Evolutionary conservation across 345 rosid genomes (phyloP).

Genomic region (Luvunga scandens): DNA sequence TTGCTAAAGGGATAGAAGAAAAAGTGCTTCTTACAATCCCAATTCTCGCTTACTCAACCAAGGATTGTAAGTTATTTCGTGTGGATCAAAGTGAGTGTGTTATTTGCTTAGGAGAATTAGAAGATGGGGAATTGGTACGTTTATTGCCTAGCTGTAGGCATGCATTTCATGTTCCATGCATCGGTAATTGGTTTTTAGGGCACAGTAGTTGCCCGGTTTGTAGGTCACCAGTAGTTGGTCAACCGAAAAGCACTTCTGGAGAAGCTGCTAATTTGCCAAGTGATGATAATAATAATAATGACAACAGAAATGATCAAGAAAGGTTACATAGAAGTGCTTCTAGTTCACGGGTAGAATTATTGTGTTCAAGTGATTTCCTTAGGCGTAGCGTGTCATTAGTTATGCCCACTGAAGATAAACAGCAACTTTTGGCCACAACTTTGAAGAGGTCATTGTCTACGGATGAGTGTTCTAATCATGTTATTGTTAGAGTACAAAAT

Average conservation of each 20-base stretch:
- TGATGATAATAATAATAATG: neutral
- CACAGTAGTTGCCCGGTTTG: slow-evolving; percentile 68
- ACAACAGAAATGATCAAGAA: neutral
- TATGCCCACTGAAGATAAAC: slow-evolving; percentile 19
- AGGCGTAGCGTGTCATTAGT: slow-evolving; percentile 23
- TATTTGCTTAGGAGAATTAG: slow-evolving; percentile 48
- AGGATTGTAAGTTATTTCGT: neutral
- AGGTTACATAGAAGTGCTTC: neutral
- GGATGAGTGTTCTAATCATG: slow-evolving; percentile 26
- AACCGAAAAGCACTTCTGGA: neutral
- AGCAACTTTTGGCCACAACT: neutral
- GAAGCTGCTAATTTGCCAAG: slow-evolving; percentile 1
- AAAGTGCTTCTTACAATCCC: slow-evolving; percentile 41
- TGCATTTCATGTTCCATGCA: slow-evolving; percentile 64
- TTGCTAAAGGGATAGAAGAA: slow-evolving; percentile 30
- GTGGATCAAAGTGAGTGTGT: slow-evolving; percentile 42
- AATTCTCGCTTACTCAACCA: slow-evolving; percentile 22
- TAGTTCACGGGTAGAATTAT: neutral
- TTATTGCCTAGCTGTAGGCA: slow-evolving; percentile 69
- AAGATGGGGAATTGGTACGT: slow-evolving; percentile 52
- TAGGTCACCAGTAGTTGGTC: slow-evolving; percentile 28
- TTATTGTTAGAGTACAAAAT: slow-evolving; percentile 14
- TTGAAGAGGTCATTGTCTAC: slow-evolving; percentile 37
- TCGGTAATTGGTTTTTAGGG: slow-evolving; percentile 66
- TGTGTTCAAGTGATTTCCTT: neutral